Evolutionary conservation across 768 basidiomycete genomes (phyloP).

Genomic region (Amanita exitialis): DNA sequence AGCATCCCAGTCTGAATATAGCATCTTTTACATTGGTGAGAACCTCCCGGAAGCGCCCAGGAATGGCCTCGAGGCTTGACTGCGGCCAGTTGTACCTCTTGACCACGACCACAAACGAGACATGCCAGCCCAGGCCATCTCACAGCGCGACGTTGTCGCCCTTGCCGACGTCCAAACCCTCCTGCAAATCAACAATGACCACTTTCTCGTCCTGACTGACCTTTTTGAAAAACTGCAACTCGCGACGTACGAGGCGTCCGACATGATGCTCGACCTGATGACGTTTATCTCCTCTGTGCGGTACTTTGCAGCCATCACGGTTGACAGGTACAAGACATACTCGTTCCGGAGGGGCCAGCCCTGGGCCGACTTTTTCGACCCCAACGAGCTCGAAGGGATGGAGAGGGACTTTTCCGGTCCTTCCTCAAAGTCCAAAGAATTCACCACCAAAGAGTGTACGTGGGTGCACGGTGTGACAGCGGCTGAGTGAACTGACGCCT

Average conservation of each 20-base stretch:
- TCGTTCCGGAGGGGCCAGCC: neutral
- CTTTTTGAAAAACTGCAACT: constrained; percentile 33
- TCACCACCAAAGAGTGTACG: neutral
- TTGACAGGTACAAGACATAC: neutral
- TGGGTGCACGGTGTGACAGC: no score
- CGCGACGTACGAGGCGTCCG: constrained; percentile 28
- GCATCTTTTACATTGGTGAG: no score
- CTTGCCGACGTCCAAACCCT: neutral
- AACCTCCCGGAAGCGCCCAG: neutral
- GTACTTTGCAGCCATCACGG: constrained; percentile 31
- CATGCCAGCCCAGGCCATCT: no score
- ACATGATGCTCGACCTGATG: constrained; percentile 28
- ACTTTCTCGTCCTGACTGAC: constrained; percentile 21
- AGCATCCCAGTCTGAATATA: no score
- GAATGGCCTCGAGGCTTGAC: neutral
- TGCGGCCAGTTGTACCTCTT: no score
- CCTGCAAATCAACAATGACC: constrained; percentile 15
- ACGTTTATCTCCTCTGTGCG: constrained; percentile 27
- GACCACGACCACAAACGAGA: neutral
- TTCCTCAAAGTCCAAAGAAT: no score
- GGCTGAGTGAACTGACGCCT: no score
- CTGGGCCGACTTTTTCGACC: no score
- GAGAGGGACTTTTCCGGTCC: neutral
- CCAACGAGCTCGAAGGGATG: neutral
- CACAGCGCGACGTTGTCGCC: neutral